phyloP scores from a whole-genome alignment of 345 rosid species.

The Garcia nutans region DNA sequence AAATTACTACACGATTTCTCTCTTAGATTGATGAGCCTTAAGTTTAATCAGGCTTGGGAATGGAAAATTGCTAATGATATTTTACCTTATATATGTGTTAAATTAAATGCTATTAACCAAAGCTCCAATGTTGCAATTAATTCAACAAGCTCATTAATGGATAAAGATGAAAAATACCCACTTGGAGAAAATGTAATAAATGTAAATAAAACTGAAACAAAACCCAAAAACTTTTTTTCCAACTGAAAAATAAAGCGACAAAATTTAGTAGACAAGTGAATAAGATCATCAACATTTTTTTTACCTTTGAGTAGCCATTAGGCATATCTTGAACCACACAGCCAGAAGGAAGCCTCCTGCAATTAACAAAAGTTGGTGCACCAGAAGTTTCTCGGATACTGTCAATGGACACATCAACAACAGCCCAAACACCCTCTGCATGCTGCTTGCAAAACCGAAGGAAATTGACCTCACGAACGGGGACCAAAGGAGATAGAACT shows the following conservation, averaged over 20 bases:
- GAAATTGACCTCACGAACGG: conserved; percentile 82
- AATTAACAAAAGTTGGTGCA: conserved; percentile 45
- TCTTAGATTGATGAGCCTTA: conserved; percentile 36
- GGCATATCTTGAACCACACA: conserved; percentile 96
- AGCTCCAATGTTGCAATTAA: conserved; percentile 13
- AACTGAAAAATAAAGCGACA: neutral
- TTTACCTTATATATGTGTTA: conserved; percentile 20
- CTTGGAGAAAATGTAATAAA: conserved; percentile 25
- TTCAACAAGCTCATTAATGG: conserved; percentile 39
- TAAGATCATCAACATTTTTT: neutral
- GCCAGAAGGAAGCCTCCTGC: conserved; percentile 95
- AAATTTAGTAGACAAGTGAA: neutral
- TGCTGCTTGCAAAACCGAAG: conserved; percentile 93
- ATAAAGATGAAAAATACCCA: conserved; percentile 24
- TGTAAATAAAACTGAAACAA: conserved; percentile 1
- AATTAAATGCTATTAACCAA: conserved; percentile 25
- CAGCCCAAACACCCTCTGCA: conserved; percentile 93
- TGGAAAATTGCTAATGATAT: conserved; percentile 28
- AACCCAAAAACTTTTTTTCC: neutral
- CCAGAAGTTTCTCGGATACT: conserved; percentile 50
- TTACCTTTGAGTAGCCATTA: conserved; percentile 95
- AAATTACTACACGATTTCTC: neutral
- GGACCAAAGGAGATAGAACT: conserved; percentile 87
- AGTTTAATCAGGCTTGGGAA: conserved; percentile 23
- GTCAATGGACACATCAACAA: conserved; percentile 90